These are phyloP conservation scores for Salix arbutifolia DNA, from an alignment of 345 rosid genomes.

Conservation along the genomic window DNA sequence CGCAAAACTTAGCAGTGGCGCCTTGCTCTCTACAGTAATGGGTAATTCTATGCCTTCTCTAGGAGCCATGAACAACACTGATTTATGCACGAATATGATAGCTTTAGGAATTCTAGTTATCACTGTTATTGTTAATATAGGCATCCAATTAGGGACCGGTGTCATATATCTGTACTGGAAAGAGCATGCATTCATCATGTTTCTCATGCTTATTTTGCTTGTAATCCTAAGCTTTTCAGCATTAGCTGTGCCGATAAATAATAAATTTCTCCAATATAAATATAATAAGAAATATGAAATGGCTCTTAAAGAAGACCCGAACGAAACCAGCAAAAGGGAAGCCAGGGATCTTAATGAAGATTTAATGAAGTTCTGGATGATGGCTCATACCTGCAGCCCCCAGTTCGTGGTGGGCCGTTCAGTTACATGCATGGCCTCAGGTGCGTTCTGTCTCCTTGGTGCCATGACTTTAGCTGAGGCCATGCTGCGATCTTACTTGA, in stretches of 20 bases:
- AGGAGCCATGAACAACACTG: conserved; percentile 61
- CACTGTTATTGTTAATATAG: conserved; percentile 60
- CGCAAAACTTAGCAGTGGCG: conserved; percentile 73
- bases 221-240: conserved; percentile 56
- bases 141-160: conserved; percentile 77
- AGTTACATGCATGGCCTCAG: conserved; percentile 74
- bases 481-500: conserved; percentile 50
- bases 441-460: conserved; percentile 64
- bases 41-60: conserved; percentile 87
- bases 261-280: conserved; percentile 48
- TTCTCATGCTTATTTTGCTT: conserved; percentile 58
- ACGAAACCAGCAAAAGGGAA: conserved; percentile 26
- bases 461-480: conserved; percentile 61
- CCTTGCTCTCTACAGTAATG: conserved; percentile 67
- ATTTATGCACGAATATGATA: conserved; percentile 47
- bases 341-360: conserved; percentile 46
- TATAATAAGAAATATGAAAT: conserved; percentile 53
- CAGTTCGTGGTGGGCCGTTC: conserved; percentile 82
- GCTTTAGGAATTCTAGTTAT: conserved; percentile 74
- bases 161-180: conserved; percentile 51
- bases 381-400: conserved; percentile 84
- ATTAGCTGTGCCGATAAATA: conserved; percentile 46
- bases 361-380: conserved; percentile 73
- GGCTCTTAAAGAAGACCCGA: conserved; percentile 46
- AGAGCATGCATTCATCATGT: conserved; percentile 58